Evolutionary conservation across 1,139 yeast genomes (phyloP), one percentile per base, ranked within the genome.

Genomic region (Saccharomyces uvarum): DNA sequence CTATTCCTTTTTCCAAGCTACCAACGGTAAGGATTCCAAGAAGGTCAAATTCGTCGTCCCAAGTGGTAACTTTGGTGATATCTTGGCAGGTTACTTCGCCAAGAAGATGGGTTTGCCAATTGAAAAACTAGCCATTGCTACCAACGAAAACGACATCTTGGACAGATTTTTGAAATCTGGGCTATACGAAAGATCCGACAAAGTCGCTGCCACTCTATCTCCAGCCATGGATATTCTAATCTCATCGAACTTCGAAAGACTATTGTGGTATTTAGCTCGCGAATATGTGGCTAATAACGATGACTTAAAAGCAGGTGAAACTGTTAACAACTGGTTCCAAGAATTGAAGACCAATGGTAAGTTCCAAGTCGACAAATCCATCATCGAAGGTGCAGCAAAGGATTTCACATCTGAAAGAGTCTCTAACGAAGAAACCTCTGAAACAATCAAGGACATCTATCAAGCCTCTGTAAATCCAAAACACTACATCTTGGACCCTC

Each of bases 211-310:
- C 26, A 91, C 99, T 16, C 77, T 84, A 63, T 88, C 97, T 1
- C 99, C 99, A 60, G 99, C 99, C 38, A 93, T 93, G 99, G 99
- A 93, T 71, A 93, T 93, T 64, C 80, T 89, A 63, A 89, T 93
- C 57, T 90, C 97, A 11, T 88, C 96, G 32, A 93, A 93, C 73
- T 93, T 93, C 68, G 99, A 93, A 77, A 86, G 99, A 72, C 82
- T 91, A 68, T 78, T 93, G 62, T 93, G 99, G 99, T 90, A 88
- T 69, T 81, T 90, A 68, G 88, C 91, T 27, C 83, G 93, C 70
- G 86, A 86, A 63, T 79, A 79, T 58, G 62, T 80, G 42, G 77
- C 83, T 46, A 77, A 81, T 28, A 74, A 76, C 54, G 76, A 80
- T 59, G 87, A 85, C 63, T 73, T 74, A 48, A 82, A 83, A 69